These are phyloP conservation scores for Stephania japonica DNA, from an alignment of 164 flowering plant species.

Conservation along the genomic window DNA sequence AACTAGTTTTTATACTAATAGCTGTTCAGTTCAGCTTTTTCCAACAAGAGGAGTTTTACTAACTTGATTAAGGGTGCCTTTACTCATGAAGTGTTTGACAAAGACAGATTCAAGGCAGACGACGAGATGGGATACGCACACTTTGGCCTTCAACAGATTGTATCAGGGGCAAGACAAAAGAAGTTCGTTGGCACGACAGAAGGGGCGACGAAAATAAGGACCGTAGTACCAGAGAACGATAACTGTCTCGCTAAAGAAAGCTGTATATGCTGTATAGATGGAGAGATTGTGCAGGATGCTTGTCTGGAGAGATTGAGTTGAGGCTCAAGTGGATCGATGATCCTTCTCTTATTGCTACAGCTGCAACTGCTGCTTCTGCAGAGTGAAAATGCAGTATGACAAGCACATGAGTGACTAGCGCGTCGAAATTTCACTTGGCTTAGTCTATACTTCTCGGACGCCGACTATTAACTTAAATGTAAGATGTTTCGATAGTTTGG, in stretches of 20 bases:
- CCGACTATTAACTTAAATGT: background rate
- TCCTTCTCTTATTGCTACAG: conserved; percentile 14
- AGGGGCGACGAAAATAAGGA: conserved; percentile 55
- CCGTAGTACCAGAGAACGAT: conserved; percentile 50
- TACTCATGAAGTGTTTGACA: conserved; percentile 76
- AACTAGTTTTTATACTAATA: background rate
- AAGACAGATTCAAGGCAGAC: conserved; percentile 80
- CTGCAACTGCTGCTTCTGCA: conserved; percentile 1
- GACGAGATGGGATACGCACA: conserved; percentile 85
- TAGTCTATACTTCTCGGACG: too few species aligned
- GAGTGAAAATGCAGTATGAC: background rate
- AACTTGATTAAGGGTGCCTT: background rate
- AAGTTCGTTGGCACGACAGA: conserved; percentile 41
- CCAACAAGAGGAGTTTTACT: background rate
- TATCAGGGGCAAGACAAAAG: conserved; percentile 53
- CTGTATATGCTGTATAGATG: conserved; percentile 45
- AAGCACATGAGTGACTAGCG: background rate
- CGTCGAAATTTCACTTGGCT: background rate
- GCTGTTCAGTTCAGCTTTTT: background rate
- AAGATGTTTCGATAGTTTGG: background rate
- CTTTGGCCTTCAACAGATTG: conserved; percentile 59
- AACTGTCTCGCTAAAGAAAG: conserved; percentile 72
- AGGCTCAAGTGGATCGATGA: conserved; percentile 50
- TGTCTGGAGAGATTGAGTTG: conserved; percentile 73
- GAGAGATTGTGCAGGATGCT: conserved; percentile 64